phyloP scores from a whole-genome alignment of 805 yeast species.

The Candida maesae region DNA sequence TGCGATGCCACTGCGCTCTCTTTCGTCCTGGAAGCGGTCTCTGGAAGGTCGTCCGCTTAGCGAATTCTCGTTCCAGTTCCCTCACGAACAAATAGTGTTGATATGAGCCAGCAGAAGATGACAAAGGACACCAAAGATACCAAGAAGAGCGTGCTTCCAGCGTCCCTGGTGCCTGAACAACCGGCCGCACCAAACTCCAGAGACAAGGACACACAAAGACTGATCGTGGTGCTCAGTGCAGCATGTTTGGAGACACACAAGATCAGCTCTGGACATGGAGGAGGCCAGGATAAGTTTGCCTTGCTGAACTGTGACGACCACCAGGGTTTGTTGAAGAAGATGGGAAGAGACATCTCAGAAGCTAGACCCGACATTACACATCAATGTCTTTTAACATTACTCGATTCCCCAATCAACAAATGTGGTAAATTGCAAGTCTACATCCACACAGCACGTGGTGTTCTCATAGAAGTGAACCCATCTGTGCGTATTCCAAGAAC shows the following conservation, averaged over 20 bases:
- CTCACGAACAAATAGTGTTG: constrained; percentile 1
- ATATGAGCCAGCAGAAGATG: neutral
- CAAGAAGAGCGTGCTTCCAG: constrained; percentile 39
- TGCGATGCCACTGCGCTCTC: no score
- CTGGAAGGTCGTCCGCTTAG: no score
- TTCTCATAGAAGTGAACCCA: constrained; percentile 92
- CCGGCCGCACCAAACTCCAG: constrained; percentile 78
- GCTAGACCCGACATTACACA: constrained; percentile 99
- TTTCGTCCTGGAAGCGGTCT: no score
- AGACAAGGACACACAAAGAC: constrained; percentile 81
- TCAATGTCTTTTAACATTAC: constrained; percentile 88
- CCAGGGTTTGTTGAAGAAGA: constrained; percentile 89
- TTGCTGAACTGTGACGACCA: constrained; percentile 96
- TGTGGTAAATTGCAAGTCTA: constrained; percentile 97
- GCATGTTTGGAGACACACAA: constrained; percentile 96
- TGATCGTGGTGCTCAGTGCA: constrained; percentile 91
- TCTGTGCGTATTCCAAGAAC: constrained; percentile 97
- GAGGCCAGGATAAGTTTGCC: constrained; percentile 88
- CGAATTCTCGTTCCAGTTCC: constrained; percentile 2
- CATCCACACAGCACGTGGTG: constrained; percentile 93
- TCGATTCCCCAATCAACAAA: constrained; percentile 97
- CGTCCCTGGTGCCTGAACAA: constrained; percentile 82
- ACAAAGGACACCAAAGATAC: constrained; percentile 22
- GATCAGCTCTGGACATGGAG: constrained; percentile 66
- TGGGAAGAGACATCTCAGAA: constrained; percentile 96